A percentile compares a stretch with the other conserved stretches of the same genome.
Evolutionary conservation across 2,329 filamentous ascomycete species (phyloP).

Genomic region (Claviceps quebecensis): DNA sequence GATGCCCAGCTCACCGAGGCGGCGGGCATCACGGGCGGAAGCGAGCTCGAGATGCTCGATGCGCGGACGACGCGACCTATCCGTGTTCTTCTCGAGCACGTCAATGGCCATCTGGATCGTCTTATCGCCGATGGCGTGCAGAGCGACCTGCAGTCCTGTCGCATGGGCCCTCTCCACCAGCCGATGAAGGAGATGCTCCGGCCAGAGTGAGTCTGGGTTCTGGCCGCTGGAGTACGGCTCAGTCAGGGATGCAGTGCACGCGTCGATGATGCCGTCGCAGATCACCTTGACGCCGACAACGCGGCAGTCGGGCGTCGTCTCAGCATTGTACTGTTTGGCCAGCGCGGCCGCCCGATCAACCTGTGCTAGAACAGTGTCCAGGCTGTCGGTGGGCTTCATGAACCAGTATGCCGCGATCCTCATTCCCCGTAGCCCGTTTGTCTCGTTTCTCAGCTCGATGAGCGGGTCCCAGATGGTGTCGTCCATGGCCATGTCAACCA

Average conservation of each 20-base stretch:
- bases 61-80: constrained; percentile 37
- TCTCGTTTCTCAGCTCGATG: constrained; percentile 26
- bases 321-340: constrained; percentile 18
- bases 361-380: constrained; percentile 28
- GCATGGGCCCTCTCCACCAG: constrained; percentile 40
- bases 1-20: constrained; percentile 45
- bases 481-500: constrained; percentile 49
- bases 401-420: constrained; percentile 43
- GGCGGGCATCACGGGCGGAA: constrained; percentile 35
- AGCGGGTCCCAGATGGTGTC: constrained; percentile 40
- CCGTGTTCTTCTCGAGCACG: constrained; percentile 30
- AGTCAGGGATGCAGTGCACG: constrained; percentile 46
- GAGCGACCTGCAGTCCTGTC: constrained; percentile 43
- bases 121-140: constrained; percentile 52
- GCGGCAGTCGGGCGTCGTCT: constrained; percentile 25
- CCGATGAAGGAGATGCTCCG: constrained; percentile 32
- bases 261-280: constrained; percentile 50
- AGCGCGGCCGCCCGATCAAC: constrained; percentile 36
- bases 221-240: constrained; percentile 42
- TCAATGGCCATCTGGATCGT: constrained; percentile 45
- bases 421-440: constrained; percentile 19
- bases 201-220: constrained; percentile 40
- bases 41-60: constrained; percentile 54
- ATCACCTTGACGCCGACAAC: constrained; percentile 52
- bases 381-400: constrained; percentile 31